Conservation (phyloP, 192 early-diverging fungal species). For the Coemansia sp. region DNA sequence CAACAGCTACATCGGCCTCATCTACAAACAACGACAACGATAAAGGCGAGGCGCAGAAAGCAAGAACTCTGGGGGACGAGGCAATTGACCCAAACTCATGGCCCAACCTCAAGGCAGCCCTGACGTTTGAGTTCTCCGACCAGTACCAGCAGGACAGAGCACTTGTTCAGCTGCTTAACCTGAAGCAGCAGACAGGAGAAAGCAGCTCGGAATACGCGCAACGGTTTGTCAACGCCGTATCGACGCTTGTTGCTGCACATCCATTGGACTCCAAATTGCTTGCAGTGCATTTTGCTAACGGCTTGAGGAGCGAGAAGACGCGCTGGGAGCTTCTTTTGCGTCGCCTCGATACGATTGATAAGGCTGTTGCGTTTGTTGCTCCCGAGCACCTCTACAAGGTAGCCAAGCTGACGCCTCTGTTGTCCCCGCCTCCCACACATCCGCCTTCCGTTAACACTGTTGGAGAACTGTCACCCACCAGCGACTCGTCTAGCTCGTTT, state of each 20-base stretch:
- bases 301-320: slow-evolving; percentile 40
- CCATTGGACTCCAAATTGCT: slow-evolving; percentile 38
- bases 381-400: slow-evolving; percentile 47
- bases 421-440: slow-evolving; percentile 28
- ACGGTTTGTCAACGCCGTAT: slow-evolving; percentile 34
- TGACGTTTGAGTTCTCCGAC: slow-evolving; percentile 47
- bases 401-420: slow-evolving; percentile 41
- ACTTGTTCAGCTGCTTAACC: slow-evolving; percentile 35
- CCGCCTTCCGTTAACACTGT: slow-evolving; percentile 19
- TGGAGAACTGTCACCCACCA: slow-evolving; percentile 35
- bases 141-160: slow-evolving; percentile 32
- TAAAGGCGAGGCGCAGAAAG: slow-evolving; percentile 12
- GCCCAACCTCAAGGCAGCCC: slow-evolving; percentile 33
- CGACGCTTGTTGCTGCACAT: slow-evolving; percentile 28
- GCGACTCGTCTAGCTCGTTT: slow-evolving; percentile 35
- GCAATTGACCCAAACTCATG: slow-evolving; percentile 48
- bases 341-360: slow-evolving; percentile 35
- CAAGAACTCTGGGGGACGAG: slow-evolving; percentile 36
- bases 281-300: slow-evolving; percentile 33
- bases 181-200: slow-evolving; percentile 45
- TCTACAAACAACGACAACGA: not conserved
- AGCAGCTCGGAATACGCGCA: slow-evolving; percentile 47
- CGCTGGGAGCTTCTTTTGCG: slow-evolving; percentile 47
- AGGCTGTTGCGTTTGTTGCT: slow-evolving; percentile 46
- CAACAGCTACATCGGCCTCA: not conserved